Percentiles rank a stretch among this genome's conserved stretches.
These are phyloP conservation scores for Aegilops speltoides DNA, from an alignment of 176 grass and related monocot species.

Conservation along the genomic window DNA sequence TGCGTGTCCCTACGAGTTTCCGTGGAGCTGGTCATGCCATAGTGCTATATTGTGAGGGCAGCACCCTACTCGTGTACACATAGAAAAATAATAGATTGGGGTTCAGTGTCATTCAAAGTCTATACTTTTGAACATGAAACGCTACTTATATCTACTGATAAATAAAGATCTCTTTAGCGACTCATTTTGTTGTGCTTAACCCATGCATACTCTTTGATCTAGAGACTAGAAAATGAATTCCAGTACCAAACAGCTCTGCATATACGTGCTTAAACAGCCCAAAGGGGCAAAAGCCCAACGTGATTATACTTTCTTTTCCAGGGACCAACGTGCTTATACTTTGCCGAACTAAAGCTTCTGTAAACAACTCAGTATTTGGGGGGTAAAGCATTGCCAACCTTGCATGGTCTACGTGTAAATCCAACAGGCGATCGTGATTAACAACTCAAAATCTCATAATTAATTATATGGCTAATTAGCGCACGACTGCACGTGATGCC, in stretches of 20 bases:
- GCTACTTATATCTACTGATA: background rate
- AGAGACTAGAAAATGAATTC: background rate
- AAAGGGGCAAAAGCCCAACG: background rate
- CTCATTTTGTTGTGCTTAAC: background rate
- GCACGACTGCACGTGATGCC: slow-evolving; percentile 9
- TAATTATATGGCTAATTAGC: background rate
- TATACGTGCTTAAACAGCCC: background rate
- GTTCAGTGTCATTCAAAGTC: background rate
- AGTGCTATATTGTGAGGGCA: background rate
- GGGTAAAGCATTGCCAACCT: slow-evolving; percentile 14
- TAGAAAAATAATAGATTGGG: background rate
- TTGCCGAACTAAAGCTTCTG: background rate
- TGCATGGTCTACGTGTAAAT: slow-evolving; percentile 22
- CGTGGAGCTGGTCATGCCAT: background rate
- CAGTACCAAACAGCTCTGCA: background rate
- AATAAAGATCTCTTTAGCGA: background rate
- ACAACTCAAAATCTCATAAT: background rate
- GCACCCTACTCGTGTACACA: too few species aligned
- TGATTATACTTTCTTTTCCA: too few species aligned
- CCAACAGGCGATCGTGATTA: slow-evolving; percentile 11
- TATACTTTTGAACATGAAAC: background rate
- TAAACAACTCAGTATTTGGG: background rate
- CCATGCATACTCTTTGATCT: background rate
- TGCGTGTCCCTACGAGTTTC: too few species aligned
- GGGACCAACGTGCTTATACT: background rate